Conservation (phyloP, 805 yeast genomes). For the Metschnikowia cubensis region DNA sequence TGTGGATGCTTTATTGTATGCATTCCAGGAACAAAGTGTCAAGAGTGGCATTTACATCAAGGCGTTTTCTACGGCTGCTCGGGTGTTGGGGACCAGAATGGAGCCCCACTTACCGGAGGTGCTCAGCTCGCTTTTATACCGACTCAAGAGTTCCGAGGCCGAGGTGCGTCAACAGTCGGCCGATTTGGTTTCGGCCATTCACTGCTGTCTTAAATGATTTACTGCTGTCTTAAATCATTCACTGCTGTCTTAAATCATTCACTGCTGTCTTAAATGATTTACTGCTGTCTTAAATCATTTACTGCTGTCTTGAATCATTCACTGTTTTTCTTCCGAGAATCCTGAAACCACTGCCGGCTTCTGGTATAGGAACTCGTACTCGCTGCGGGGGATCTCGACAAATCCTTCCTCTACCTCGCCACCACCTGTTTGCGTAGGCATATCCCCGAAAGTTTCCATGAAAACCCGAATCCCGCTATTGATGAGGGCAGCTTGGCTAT, state of each 20-base stretch:
- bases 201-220: no score
- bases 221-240: no score
- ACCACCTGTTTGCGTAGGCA: background rate
- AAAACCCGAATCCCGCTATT: conserved; percentile 22
- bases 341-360: background rate
- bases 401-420: background rate
- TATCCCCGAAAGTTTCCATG: conserved; percentile 6
- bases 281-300: no score
- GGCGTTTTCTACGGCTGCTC: conserved; percentile 62
- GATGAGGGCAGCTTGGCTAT: conserved; percentile 19
- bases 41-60: conserved; percentile 53
- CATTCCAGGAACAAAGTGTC: conserved; percentile 73
- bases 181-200: conserved; percentile 62
- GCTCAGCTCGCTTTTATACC: conserved; percentile 64
- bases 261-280: no score
- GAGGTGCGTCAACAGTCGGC: conserved; percentile 82
- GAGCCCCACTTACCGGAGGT: conserved; percentile 71
- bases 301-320: no score
- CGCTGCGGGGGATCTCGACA: conserved; percentile 7
- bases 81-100: conserved; percentile 58
- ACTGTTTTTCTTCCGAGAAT: conserved; percentile 6
- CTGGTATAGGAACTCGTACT: conserved; percentile 14
- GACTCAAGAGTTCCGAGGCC: conserved; percentile 67
- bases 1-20: conserved; percentile 74
- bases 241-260: no score